Evolutionary conservation across 495 filamentous ascomycete species (phyloP), one percentile per base, ranked within the genome.

Genomic region (Penicillium canariense): DNA sequence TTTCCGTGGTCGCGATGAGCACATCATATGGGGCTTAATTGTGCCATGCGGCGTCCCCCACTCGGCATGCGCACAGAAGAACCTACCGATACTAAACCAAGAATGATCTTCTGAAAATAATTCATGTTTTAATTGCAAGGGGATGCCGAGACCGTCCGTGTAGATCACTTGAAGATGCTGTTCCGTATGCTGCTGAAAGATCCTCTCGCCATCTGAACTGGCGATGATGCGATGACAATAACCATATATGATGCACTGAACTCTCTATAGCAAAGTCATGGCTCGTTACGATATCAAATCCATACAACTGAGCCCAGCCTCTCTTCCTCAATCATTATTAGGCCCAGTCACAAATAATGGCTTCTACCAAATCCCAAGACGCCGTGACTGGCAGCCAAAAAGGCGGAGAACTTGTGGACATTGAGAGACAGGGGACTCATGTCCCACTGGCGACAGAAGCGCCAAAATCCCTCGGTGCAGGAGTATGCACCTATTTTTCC

Each of bases 381-480:
- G 39, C 40, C 18, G 15, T 18, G 17, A 48, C 36, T 30, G 53
- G 43, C 34, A 50, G 25, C 15, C 20, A 56, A 6, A 64, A 55
- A 45, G 35, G 15, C 4, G 34, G 22, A 23, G 38, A 60, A 5
- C 20, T 44, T 12, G 10, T 61, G 7, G 62, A 66, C 34, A 12
- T 68, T 12, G 66, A 63, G 38, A 47, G 43, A 44, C 66, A 68
- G 44, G 23, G 50, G 0, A 38, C 18, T 23, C 20, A 51, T 4
- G 14, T 48, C 12, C 35, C 49, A 15, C 11, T 38, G 11, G 30
- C n/a, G 10, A 20, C 36, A 2, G 53, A 52, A 17, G 6, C 42
- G 23, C 58, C 60, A 17, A 66, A 57, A 28, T 59, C 58, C 14
- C 43, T 68, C 7, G 60, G 66, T 5, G 60, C 63, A 54, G 66